Base-by-base conservation (phyloP, 495 filamentous ascomycete species). In the Penicillium coffeae region DNA sequence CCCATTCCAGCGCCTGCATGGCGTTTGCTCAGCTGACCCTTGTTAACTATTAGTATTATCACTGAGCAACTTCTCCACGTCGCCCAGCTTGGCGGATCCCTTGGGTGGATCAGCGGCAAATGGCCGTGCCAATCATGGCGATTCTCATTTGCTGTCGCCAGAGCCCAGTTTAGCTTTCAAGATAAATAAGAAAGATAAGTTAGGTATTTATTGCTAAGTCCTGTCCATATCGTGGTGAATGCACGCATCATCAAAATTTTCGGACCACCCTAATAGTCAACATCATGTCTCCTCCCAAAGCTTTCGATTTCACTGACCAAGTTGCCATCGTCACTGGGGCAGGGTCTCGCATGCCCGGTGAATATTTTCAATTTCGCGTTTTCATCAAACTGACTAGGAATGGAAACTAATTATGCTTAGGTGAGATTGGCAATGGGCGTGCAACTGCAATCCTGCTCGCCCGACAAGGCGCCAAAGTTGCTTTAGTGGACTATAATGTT, bases 281-380 rank as follows among this genome's bases (percentile, higher is more conserved):
- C 25, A 30, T 30, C 4, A 30, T 30, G 25, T 30, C 25, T 5
- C 10, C 25, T 10, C 4, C 5, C 25, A 30, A 30, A 30, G 4
- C 25, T 10, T 30, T 30, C 10, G 38, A 50, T 21, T 50, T 50
- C 32, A 19, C 25, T 13, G 47, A 38, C 7, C 27, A 50, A n/a
- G 39, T 50, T 16, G 38, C 49, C 10, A 50, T 50, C 22, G 47
- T 50, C 30, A 50, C 47, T 14, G 47, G 47, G 15, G 37, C 47
- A 36, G 39, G 47, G 32, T 50, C 30, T 37, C 39, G 47, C 18
- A 39, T 47, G 45, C 8, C 19, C n/a, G 45, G 45, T 47, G 30
- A 38, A 32, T n/a, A 8, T 33, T 3, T 42, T 30, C 9, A 27
- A 25, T 9, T 15, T 22, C 3, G 15, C 1, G 12, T 15, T 40